phyloP scores from a whole-genome alignment of 108 stramenopile genomes.

The Ochromonas danica region DNA sequence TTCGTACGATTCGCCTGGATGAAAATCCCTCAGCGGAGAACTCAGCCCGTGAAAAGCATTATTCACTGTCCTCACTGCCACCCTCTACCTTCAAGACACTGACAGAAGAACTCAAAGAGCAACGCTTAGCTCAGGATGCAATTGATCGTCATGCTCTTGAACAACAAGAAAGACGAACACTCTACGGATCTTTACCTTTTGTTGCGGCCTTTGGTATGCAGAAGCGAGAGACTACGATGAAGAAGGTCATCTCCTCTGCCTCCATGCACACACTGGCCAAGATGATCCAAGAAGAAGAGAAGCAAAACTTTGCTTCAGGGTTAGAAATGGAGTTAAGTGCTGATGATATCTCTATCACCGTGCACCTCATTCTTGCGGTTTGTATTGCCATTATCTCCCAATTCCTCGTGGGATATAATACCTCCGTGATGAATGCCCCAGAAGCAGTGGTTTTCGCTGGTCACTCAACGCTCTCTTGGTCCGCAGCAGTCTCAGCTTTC shows the following conservation, averaged over 20 bases:
- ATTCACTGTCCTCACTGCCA: no score
- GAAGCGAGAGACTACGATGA: background rate
- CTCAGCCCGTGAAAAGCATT: no score
- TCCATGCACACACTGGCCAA: background rate
- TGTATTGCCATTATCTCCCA: conserved; percentile 48
- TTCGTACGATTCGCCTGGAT: no score
- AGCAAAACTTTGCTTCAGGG: background rate
- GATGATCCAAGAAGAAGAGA: background rate
- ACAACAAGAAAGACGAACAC: no score
- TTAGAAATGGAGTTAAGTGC: background rate
- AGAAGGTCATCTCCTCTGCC: background rate
- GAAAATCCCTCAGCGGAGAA: no score
- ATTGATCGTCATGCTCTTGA: no score
- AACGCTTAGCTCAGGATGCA: no score
- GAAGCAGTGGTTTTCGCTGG: conserved; percentile 53
- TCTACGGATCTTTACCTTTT: conserved; percentile 3
- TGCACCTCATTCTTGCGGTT: conserved; percentile 45
- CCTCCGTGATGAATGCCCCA: conserved; percentile 51
- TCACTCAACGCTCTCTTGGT: conserved; percentile 62
- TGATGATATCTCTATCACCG: no score
- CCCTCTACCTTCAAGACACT: no score
- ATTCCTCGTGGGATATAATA: conserved; percentile 58
- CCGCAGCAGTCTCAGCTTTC: conserved; percentile 74
- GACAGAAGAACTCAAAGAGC: no score
- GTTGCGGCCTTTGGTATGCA: conserved; percentile 13